phyloP scores from a whole-genome alignment of 2,329 filamentous ascomycete genomes.

The Lanzia echinophila region DNA sequence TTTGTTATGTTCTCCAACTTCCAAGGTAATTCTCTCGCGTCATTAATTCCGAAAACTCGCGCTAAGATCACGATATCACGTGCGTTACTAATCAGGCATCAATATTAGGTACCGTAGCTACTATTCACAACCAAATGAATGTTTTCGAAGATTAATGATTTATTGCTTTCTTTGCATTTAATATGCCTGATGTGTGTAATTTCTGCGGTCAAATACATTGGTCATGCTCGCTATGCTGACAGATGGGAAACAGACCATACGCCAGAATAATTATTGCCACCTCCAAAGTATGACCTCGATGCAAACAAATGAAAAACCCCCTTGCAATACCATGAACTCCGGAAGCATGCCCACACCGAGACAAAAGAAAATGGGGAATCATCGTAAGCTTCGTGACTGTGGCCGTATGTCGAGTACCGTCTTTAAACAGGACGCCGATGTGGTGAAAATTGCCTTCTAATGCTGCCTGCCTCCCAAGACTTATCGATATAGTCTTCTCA shows the following conservation, averaged over 20 bases:
- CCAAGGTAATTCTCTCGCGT: constrained; percentile 3
- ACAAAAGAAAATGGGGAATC: constrained; percentile 22
- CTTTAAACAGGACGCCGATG: constrained; percentile 9
- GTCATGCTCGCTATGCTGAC: constrained; percentile 6
- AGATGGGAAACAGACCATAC: constrained; percentile 23
- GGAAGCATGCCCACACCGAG: constrained; percentile 19
- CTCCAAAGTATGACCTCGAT: constrained; percentile 16
- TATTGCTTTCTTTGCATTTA: not conserved
- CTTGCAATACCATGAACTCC: constrained; percentile 19
- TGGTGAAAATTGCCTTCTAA: constrained; percentile 8
- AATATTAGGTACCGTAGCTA: no score
- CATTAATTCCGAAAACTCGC: not conserved
- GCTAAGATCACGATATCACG: constrained; percentile 10
- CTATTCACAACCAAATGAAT: not conserved
- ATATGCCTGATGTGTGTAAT: not conserved
- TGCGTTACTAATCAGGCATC: not conserved
- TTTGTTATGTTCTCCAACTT: not conserved
- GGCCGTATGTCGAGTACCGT: constrained; percentile 15
- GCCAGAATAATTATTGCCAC: constrained; percentile 22
- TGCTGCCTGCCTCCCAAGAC: not conserved
- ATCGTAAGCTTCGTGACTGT: constrained; percentile 28
- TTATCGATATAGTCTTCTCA: constrained; percentile 1
- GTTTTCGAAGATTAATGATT: not conserved
- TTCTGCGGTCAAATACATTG: not conserved
- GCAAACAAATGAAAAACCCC: constrained; percentile 18